Conservation (phyloP, 1,284 basidiomycete genomes). For the Wolfiporia cocos region DNA sequence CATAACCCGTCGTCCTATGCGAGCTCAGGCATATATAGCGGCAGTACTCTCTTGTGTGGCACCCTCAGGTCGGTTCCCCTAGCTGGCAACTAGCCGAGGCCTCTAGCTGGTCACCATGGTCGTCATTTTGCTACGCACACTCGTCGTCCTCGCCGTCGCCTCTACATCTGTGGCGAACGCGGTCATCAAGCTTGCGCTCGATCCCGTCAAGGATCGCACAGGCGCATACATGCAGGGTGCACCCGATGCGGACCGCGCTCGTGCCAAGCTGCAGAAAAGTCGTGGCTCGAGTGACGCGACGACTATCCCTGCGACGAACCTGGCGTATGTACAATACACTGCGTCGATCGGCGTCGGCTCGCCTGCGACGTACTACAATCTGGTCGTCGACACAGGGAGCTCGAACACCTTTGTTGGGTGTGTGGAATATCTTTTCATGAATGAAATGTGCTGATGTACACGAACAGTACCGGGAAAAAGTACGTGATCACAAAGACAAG, state of each 20-base stretch:
- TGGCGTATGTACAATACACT: conserved; percentile 45
- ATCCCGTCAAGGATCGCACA: conserved; percentile 4
- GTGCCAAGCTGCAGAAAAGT: conserved; percentile 9
- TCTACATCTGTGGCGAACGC: not conserved
- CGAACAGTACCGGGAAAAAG: conserved; percentile 30
- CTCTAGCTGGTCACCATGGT: too few species aligned
- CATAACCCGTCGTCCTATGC: too few species aligned
- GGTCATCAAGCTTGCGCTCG: conserved; percentile 4
- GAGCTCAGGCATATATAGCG: too few species aligned
- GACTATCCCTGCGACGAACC: conserved; percentile 8
- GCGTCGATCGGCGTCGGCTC: conserved; percentile 51
- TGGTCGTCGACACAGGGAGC: conserved; percentile 51
- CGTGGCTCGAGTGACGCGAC: conserved; percentile 8
- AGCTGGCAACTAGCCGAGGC: too few species aligned
- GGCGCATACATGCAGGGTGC: conserved; percentile 6
- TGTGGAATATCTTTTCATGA: not conserved
- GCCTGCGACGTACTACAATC: conserved; percentile 50
- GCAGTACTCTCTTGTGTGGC: too few species aligned
- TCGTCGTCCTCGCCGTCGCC: not conserved
- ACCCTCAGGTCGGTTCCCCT: too few species aligned
- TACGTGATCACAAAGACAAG: conserved; percentile 38
- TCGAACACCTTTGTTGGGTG: conserved; percentile 9
- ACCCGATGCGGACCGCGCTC: conserved; percentile 7
- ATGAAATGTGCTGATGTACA: not conserved
- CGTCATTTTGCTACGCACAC: too few species aligned